Base-by-base conservation (phyloP, 305 asterid genomes). In the Fraxinus floribunda region DNA sequence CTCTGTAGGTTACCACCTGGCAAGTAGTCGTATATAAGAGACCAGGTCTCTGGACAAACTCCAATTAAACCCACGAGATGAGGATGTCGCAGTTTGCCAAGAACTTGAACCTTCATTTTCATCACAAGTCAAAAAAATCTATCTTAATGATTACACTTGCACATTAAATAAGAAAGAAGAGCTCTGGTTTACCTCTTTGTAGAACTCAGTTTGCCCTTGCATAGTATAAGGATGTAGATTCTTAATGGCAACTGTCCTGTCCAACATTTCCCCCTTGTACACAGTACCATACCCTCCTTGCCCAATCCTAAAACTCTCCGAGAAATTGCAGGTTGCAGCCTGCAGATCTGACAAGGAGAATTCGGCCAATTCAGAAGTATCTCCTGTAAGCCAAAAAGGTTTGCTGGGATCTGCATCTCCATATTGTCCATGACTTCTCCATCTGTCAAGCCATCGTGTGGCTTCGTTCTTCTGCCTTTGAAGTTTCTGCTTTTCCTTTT, bases 231-330 rank as follows among this genome's bases (percentile, higher is more conserved):
- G 85, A 79, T 88, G 94, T 77, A 92, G 87, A 88, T 84, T 90
- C 94, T 95, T 95, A 83, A 95, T 89, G 71, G 91, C 94, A 29
- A 95, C 94, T 7, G 96, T 92, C 87, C 79, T 89, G 30, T 83
- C 86, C 82, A 85, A 80, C 79, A 95, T 70, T 87, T 93, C 97
- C 71, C 98, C 98, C 87, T 91, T 95, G 87, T 89, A 95, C 80
- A 93, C 95, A 72, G 83, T 78, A 13, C 95, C 96, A 62, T 83
- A 88, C 78, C 92, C 95, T 85, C 97, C 96, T 62, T 82, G 84
- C n/a, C 97, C 97, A 66, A 95, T 88, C 90, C 85, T 89, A 89
- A 95, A 92, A 87, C 88, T 90, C 86, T 91, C 98, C 0, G 95
- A 92, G 89, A 95, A 93, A 83, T 87, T 79, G 84, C 94, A 93